These are phyloP conservation scores for Penicillium simplicissimum DNA, from an alignment of 495 filamentous ascomycete species.

Conservation along the genomic window DNA sequence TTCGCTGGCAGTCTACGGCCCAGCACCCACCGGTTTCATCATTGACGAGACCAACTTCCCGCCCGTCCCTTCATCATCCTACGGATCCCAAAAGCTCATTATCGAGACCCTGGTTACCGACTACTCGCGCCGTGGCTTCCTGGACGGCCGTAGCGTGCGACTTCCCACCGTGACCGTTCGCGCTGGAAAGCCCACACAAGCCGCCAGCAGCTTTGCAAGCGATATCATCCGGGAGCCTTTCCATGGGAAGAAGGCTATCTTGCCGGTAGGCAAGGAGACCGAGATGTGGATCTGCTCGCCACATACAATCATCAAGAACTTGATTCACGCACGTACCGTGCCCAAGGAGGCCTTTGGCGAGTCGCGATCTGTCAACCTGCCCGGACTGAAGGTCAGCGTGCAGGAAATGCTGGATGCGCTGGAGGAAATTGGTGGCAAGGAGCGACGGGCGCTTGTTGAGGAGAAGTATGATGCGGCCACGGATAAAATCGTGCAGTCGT, in stretches of 20 bases:
- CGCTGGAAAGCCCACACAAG: conserved; percentile 72
- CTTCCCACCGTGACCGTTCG: conserved; percentile 77
- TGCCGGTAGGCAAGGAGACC: conserved; percentile 59
- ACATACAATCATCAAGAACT: conserved; percentile 66
- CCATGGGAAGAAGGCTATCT: conserved; percentile 61
- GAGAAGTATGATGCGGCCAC: conserved; percentile 65
- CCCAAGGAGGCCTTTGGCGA: conserved; percentile 54
- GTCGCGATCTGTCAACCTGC: conserved; percentile 68
- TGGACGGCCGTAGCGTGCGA: conserved; percentile 66
- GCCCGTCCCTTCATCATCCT: conserved; percentile 68
- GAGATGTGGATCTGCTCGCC: conserved; percentile 69
- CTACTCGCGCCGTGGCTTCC: conserved; percentile 66
- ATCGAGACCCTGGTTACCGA: conserved; percentile 75
- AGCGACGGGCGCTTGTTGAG: conserved; percentile 61
- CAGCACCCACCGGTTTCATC: conserved; percentile 42
- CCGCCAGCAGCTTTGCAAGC: conserved; percentile 71
- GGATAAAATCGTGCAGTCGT: conserved; percentile 72
- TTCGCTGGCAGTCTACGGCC: conserved; percentile 63
- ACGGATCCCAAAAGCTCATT: conserved; percentile 79
- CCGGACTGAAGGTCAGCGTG: conserved; percentile 69
- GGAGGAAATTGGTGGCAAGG: conserved; percentile 67
- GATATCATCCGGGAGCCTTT: conserved; percentile 72
- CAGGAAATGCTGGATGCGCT: conserved; percentile 76
- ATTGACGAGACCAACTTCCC: conserved; percentile 58
- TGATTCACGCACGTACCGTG: conserved; percentile 62